Evolutionary conservation across 129 eudicot species (phyloP), one percentile per base, ranked within the genome.

Genomic region (Centella asiatica): DNA sequence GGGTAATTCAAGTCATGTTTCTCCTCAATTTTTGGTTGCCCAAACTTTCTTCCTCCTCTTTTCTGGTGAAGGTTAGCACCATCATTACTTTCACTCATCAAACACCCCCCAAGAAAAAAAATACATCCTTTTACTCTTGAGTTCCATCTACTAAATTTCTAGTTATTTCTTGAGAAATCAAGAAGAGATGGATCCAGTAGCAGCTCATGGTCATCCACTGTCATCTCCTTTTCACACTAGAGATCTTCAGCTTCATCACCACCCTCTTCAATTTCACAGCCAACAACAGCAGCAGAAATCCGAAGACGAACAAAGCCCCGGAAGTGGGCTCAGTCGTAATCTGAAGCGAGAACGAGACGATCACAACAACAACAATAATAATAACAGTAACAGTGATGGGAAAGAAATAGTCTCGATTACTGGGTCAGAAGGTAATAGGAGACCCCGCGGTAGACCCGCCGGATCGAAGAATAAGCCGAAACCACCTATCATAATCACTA

Each of bases 381-480:
- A 62, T 64, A 4, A 60, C 33, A 34, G 28, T 48, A 48, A 29
- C 12, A 40, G 24, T 46, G 71, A 57, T 36, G 78, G 44, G 24
- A 67, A 72, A 28, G 97, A 78, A 33, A 50, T 66, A 57, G 70
- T 71, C n/a, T 62, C 76, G 20, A 56, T 66, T 60, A 69, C 61
- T 0, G 84, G 77, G 1, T 77, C 75, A 2, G 88, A 73, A 31
- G 81, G 79, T 17, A 69, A 69, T 1, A 72, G 97, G 65, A 66
- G 84, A 36, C 95, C 97, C 2, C 72, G 97, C 0, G 97, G 97
- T 0, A 71, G 97, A 8, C 97, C 97, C 1, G 80, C 97, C 0
- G 97, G 97, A 10, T 90, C 97, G 17, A 90, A 86, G 50, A 90
- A 90, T 77, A 90, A 86, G 60, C 94, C 95, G 1, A 90, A 90